Evolutionary conservation across 495 filamentous ascomycete species (phyloP), one percentile per base, ranked within the genome.

Genomic region (Aspergillus bertholletiae): DNA sequence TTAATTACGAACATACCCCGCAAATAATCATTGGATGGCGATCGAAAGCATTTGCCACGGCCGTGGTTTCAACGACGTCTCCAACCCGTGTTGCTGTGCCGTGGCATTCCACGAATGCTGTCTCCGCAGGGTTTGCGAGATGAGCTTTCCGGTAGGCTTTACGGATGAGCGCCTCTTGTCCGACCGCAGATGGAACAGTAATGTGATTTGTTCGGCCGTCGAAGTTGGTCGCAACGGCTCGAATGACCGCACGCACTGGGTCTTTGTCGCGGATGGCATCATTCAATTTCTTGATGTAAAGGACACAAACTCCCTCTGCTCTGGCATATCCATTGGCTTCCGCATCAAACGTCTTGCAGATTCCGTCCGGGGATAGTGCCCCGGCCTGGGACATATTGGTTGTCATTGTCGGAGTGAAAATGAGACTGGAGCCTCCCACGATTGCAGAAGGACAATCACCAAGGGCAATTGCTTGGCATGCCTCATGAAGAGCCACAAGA

Each of bases 51-150:
- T 1, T 50, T 45, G 2, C n/a, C n/a, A n/a, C n/a, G n/a, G n/a
- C n/a, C n/a, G n/a, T n/a, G n/a, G 58, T 58, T 52, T 70, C 67
- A 0, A 54, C 53, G 1, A 49, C 37, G 49, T 77, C 74, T 0
- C 74, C 74, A 1, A 67, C 64, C 1, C 44, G 44, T 1, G 80
- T 83, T 1, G 79, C 80, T 2, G 80, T 84, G 0, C 78, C 79
- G 51, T 83, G 75, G 37, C 62, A 69, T 37, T 79, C 74, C 17
- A 70, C 55, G 47, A 62, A 67, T 2, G 48, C 61, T 0, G 69
- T 70, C n/a, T n/a, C n/a, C 39, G 30, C 68, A 58, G 2, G 49
- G 3, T 12, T n/a, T n/a, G n/a, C n/a, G 8, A 69, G 56, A 2
- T 62, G 59, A 1, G 71, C 72, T 7, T 46, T 35, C 7, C 41